Base-by-base conservation (phyloP, 78 protist species). In the Dictyostelium brefeldianum region DNA sequence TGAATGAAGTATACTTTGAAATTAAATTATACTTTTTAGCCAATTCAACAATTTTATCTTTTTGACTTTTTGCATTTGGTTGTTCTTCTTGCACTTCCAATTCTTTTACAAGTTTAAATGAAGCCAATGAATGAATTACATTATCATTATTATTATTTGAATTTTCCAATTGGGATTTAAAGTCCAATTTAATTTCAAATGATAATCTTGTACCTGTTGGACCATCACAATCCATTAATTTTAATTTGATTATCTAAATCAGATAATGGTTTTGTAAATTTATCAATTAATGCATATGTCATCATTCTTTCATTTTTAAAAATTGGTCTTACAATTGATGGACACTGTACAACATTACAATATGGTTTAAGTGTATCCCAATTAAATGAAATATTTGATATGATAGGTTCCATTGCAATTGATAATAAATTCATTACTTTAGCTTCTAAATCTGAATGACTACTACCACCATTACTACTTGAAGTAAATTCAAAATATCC, bases 401-500 rank as follows among this genome's bases (percentile, higher is more conserved):
- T 22, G 7, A 51, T 75, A 20, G 95, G 95, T 29, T 91, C 71
- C 41, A 81, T 18, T 9, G 95, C 80, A 25, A 77, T 77, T 0
- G 25, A 43, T 27, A 91, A 15, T 22, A 83, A 57, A 11, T 64
- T 74, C 84, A 87, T 91, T 27, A 91, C 90, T 7, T 67, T 20
- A 15, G 50, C 54, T 67, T 91, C 91, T 73, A 83, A 73, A 29
- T 78, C 62, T 36, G 2, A 36, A 36, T 36, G 43, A 36, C 43
- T 2, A 36, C 43, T 70, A n/a, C n/a, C 69, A 51, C n/a, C 46
- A 0, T 8, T n/a, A 56, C 27, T 59, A 15, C 27, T 31, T 18
- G 4, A 22, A 17, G 81, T 70, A 8, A 91, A 74, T 29, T 75
- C 89, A 78, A 70, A 81, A 51, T 81, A 51, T 20, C 95, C 95